Evolutionary conservation across 176 grass and related monocot species (phyloP).

Genomic region (Aegilops longissima): DNA sequence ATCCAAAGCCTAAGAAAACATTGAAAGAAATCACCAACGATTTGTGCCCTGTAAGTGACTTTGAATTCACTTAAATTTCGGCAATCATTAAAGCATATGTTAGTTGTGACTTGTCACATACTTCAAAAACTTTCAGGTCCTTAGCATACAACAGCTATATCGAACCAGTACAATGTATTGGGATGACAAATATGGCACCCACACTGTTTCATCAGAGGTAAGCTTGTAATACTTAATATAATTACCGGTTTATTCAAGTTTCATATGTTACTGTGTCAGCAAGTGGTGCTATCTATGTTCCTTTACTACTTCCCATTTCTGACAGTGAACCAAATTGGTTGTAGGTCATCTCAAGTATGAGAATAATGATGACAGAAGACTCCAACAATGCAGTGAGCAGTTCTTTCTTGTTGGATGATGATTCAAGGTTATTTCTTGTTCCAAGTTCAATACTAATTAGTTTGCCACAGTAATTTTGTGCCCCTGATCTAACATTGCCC

Average conservation of each 20-base stretch:
- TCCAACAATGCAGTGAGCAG: constrained; percentile 79
- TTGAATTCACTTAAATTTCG: constrained; percentile 19
- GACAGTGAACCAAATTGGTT: constrained; percentile 26
- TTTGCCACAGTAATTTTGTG: neutral
- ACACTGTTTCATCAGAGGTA: constrained; percentile 98
- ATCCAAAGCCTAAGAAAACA: constrained; percentile 99
- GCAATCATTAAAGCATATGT: constrained; percentile 14
- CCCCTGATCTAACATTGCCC: constrained; percentile 10
- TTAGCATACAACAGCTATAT: constrained; percentile 98
- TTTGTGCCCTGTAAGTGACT: constrained; percentile 82
- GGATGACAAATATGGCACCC: constrained; percentile 99
- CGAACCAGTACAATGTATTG: constrained; percentile 99
- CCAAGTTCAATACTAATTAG: constrained; percentile 21
- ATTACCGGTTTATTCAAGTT: neutral
- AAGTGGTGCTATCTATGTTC: constrained; percentile 11
- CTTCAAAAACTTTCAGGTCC: constrained; percentile 61
- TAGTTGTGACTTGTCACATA: constrained; percentile 21
- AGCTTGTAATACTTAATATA: constrained; percentile 34
- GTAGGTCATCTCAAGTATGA: constrained; percentile 91
- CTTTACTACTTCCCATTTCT: constrained; percentile 3
- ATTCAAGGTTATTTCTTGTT: constrained; percentile 71
- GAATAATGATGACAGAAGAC: constrained; percentile 94
- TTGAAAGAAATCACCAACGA: constrained; percentile 97
- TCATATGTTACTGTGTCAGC: constrained; percentile 6
- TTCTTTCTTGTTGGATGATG: constrained; percentile 97